Conservation (phyloP, 2,329 filamentous ascomycete genomes). For the Diaporthe helianthi region DNA sequence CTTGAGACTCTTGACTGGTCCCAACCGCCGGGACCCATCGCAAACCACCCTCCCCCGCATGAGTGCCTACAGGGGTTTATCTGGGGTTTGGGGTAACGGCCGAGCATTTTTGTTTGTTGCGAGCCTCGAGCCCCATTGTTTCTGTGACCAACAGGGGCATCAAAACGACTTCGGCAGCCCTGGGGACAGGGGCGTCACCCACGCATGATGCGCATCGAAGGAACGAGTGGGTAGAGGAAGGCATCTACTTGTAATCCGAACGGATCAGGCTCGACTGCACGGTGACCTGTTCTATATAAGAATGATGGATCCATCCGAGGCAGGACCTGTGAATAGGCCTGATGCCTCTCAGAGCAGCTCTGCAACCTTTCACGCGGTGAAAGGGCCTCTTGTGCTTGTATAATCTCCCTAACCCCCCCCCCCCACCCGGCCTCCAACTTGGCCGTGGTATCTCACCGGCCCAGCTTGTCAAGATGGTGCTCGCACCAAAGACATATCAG, state of each 20-base stretch:
- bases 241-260: neutral
- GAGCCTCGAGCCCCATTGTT: neutral
- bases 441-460: neutral
- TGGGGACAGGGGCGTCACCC: neutral
- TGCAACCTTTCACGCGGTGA: conserved; percentile 2
- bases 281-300: conserved; percentile 15
- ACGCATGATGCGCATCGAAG: conserved; percentile 21
- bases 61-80: conserved; percentile 19
- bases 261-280: neutral
- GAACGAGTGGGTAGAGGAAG: neutral
- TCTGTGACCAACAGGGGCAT: neutral
- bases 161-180: neutral
- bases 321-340: conserved; percentile 14
- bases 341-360: neutral
- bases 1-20: conserved; percentile 1
- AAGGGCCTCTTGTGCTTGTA: neutral
- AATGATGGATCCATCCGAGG: conserved; percentile 1
- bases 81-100: conserved; percentile 32
- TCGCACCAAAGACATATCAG: conserved; percentile 37
- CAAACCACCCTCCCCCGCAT: conserved; percentile 24
- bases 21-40: conserved; percentile 3
- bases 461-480: conserved; percentile 32
- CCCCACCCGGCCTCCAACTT: no score
- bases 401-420: no score
- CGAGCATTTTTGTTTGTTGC: conserved; percentile 7